Evolutionary conservation across 805 yeast genomes (phyloP), one percentile per base, ranked within the genome.

Genomic region (Wickerhamiella hasegawae): DNA sequence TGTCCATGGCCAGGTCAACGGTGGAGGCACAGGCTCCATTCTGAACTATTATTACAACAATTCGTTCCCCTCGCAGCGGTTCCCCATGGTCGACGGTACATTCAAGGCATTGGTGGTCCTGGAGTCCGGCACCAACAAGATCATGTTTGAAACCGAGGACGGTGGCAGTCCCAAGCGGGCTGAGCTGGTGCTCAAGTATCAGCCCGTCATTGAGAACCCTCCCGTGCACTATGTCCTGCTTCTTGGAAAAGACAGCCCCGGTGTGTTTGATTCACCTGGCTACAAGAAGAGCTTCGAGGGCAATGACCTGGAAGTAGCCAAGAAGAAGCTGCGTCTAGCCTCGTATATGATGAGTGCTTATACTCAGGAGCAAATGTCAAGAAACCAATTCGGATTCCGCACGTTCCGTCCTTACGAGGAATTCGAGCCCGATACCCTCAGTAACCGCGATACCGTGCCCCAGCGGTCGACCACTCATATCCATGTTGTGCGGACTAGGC

Each of bases 261-360:
- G 71, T 16, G 42, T 53, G 2, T 85, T 70, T 50, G 96, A 85
- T 47, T 68, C 81, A 43, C 84, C 92, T 1, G 42, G 43, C 14
- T 50, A 50, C 34, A 56, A 56, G 32, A 32, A 33, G 14, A 37
- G 45, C 23, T 38, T 40, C 18, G 90, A 80, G 44, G 76, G 75
- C 2, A 74, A 80, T 41, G 70, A 64, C 11, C 45, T 85, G 17
- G 73, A 73, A n/a, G 52, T 74, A 4, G 94, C 94, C 1, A 59
- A 79, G 15, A 63, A 61, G 43, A 82, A 82, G 51, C 52, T 87
- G 43, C 70, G 90, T 46, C 70, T 83, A 40, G 94, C 81, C 3
- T 93, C 79, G 4, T 65, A 94, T 45, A 55, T 85, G 55, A 81
- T 82, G 93, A 87, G 82, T 47, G 92, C 94, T 1, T 84, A 69